These are phyloP conservation scores for Arthrocladium fulminans DNA, from an alignment of 2,329 filamentous ascomycete species.

Conservation along the genomic window DNA sequence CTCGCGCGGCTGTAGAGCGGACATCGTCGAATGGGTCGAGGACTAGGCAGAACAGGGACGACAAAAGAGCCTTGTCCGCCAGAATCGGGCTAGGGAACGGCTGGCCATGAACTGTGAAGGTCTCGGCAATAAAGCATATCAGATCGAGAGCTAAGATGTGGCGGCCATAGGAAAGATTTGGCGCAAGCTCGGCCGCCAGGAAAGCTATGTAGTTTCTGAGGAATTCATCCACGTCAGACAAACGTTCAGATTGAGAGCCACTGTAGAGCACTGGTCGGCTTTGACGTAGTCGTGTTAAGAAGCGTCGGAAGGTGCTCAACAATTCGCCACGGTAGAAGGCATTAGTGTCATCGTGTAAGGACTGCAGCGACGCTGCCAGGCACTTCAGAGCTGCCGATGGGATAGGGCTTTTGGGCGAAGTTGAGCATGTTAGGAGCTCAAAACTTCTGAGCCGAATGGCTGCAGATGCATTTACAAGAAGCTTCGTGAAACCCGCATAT, in stretches of 20 bases:
- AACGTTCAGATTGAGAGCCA: neutral
- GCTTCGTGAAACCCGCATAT: conserved; percentile 25
- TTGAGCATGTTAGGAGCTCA: conserved; percentile 68
- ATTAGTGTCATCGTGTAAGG: conserved; percentile 74
- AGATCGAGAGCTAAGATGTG: conserved; percentile 74
- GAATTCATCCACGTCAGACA: neutral
- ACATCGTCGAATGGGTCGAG: conserved; percentile 93
- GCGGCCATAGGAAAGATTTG: conserved; percentile 80
- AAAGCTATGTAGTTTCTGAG: conserved; percentile 14
- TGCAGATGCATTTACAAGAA: conserved; percentile 43
- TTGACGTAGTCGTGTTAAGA: conserved; percentile 33
- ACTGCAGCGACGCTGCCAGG: conserved; percentile 56
- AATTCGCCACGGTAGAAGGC: conserved; percentile 78
- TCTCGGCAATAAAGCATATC: conserved; percentile 46
- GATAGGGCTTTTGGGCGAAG: conserved; percentile 65
- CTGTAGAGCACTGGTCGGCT: neutral
- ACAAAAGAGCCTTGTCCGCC: conserved; percentile 29
- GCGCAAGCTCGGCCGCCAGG: conserved; percentile 56
- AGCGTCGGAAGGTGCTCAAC: conserved; percentile 61
- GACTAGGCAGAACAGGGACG: conserved; percentile 66
- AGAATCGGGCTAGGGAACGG: conserved; percentile 1
- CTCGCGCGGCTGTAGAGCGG: conserved; percentile 45
- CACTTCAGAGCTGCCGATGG: conserved; percentile 52
- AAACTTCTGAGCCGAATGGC: conserved; percentile 70
- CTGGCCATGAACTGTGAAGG: neutral